Evolutionary conservation across 305 asterid species (phyloP).

Genomic region (Fraxinus platypoda): DNA sequence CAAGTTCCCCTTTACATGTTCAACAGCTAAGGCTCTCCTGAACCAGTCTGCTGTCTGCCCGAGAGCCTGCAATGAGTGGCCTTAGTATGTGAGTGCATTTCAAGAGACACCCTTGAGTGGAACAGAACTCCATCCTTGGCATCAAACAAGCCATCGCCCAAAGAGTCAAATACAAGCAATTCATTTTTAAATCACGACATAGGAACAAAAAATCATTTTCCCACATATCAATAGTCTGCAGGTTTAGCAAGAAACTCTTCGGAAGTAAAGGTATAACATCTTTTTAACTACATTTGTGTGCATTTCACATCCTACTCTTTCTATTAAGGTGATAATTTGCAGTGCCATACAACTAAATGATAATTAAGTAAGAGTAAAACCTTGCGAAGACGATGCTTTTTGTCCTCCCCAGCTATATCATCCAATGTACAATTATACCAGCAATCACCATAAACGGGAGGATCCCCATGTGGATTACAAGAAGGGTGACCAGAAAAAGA

Average conservation of each 20-base stretch:
- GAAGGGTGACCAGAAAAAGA: slow-evolving; percentile 76
- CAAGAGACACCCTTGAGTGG: not conserved
- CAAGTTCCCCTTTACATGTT: slow-evolving; percentile 82
- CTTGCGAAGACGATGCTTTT: slow-evolving; percentile 86
- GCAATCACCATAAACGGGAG: slow-evolving; percentile 87
- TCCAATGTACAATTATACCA: slow-evolving; percentile 91
- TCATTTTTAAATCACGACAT: not conserved
- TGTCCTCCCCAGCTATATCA: slow-evolving; percentile 88
- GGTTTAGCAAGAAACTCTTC: not conserved
- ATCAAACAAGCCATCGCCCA: not conserved
- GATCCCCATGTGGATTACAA: slow-evolving; percentile 84
- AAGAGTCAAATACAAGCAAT: not conserved
- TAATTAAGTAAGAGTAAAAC: slow-evolving; percentile 33
- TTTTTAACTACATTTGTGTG: not conserved
- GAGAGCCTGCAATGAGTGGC: slow-evolving; percentile 57
- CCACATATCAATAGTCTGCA: not conserved
- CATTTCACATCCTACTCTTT: slow-evolving; percentile 7
- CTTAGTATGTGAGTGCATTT: not conserved
- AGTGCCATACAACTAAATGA: slow-evolving; percentile 2
- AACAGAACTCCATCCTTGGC: not conserved
- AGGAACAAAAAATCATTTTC: not conserved
- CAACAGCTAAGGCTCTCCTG: slow-evolving; percentile 83
- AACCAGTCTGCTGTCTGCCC: slow-evolving; percentile 94
- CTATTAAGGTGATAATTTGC: not conserved
- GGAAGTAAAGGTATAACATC: not conserved